Evolutionary conservation across 2,329 filamentous ascomycete species (phyloP), one percentile per base, ranked within the genome.

Genomic region (Fusarium caatingaense): DNA sequence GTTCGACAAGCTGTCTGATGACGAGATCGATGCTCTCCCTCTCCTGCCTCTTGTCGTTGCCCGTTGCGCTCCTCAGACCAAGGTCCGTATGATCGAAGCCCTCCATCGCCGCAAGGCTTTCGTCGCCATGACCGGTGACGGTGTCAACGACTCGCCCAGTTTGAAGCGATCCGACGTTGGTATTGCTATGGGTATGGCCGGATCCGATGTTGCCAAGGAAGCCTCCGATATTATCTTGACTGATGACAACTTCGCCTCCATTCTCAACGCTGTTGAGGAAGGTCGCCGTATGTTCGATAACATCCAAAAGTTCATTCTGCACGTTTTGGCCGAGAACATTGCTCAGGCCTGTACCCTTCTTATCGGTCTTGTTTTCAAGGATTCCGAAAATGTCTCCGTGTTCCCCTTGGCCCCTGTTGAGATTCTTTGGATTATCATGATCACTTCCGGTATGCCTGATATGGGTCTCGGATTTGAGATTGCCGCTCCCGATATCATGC

Each of bases 351-450:
- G 86, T 65, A 90, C 88, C 0, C 83, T 93, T 8, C 85, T 93
- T 7, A 87, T 93, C 34, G 91, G 91, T 57, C 83, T 93, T 6
- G 88, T 83, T 0, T 92, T 93, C 81, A 92, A 93, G 79, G 91
- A 93, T 67, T 72, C 77, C 6, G 25, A 25, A 25, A 25, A 25
- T 27, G 27, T 25, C 23, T 21, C 21, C 0, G 90, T 93, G 8
- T 93, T 93, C 75, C 91, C 91, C 0, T 83, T 93, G 16, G 84
- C 90, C 0, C 91, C 91, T 0, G 89, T 93, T n/a, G 88, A 93
- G 71, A 92, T 93, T 67, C 83, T 93, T 44, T 93, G 91, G 91
- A 89, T 93, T 66, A 93, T 93, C 74, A 93, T 93, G 91, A 86
- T 93, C 58, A 93, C 91, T 1, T 92, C 89, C 32, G 89, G 88